A percentile compares a stretch with the other conserved stretches of the same genome.
Evolutionary conservation across 345 rosid genomes (phyloP).

Genomic region (Boechera divaricarpa): DNA sequence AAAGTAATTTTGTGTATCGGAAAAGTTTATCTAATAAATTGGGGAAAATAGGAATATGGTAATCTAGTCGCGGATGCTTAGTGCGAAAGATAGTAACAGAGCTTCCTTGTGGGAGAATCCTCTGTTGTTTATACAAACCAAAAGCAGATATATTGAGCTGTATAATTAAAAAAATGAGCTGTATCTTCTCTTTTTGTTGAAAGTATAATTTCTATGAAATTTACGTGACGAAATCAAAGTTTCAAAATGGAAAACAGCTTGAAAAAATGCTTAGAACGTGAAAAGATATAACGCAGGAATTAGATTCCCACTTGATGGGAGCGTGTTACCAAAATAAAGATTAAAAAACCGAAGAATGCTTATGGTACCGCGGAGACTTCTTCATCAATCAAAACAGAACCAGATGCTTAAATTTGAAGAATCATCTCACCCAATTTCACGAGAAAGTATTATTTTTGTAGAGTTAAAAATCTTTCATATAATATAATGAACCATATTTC

Average conservation of each 20-base stretch:
- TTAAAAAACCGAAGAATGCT: constrained; percentile 8
- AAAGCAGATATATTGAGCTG: neutral
- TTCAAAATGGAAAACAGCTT: constrained; percentile 41
- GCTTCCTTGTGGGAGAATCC: constrained; percentile 25
- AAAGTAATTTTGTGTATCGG: neutral
- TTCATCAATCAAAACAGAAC: constrained; percentile 24
- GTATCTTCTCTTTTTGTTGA: neutral
- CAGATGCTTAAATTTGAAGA: constrained; percentile 21
- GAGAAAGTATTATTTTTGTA: no score
- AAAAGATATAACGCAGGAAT: constrained; percentile 34
- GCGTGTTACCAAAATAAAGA: constrained; percentile 26
- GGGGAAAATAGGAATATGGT: constrained; percentile 6
- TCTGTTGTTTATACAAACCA: constrained; percentile 17
- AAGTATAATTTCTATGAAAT: neutral
- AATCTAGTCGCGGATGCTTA: constrained; percentile 25
- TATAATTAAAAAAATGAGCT: neutral
- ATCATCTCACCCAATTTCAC: constrained; percentile 25
- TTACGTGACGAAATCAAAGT: constrained; percentile 19
- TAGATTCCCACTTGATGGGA: constrained; percentile 34
- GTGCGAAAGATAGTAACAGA: constrained; percentile 19
- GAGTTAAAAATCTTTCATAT: no score
- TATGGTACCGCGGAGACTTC: constrained; percentile 19
- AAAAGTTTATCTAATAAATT: constrained; percentile 7
- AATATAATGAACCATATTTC: neutral
- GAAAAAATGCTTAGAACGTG: constrained; percentile 32